A percentile compares a stretch with the other conserved stretches of the same genome.
Evolutionary conservation across 352 stramenopile genomes (phyloP).

Genomic region (Phytophthora podocarpi): DNA sequence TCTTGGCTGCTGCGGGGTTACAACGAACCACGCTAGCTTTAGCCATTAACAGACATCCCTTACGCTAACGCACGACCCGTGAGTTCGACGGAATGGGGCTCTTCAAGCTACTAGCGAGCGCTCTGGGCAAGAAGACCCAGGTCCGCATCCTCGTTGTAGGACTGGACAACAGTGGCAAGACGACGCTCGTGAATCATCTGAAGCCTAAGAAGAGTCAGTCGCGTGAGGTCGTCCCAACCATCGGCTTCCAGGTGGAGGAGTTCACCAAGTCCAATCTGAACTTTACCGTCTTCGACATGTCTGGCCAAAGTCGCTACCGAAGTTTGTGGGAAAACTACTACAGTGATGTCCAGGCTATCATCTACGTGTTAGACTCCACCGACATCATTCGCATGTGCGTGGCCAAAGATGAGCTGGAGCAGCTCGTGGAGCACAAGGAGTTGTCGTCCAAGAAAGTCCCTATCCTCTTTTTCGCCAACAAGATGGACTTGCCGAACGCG

Average conservation of each 20-base stretch:
- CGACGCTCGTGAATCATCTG: conserved; percentile 92
- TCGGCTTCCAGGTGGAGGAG: conserved; percentile 91
- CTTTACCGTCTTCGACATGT: conserved; percentile 94
- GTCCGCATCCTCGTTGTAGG: conserved; percentile 90
- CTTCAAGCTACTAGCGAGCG: conserved; percentile 82
- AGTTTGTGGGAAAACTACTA: conserved; percentile 90
- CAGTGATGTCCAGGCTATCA: conserved; percentile 84
- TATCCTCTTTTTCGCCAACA: conserved; percentile 89
- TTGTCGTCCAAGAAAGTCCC: conserved; percentile 71
- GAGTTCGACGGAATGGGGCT: conserved; percentile 64
- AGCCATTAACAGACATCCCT: conserved; percentile 22
- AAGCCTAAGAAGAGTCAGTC: conserved; percentile 89
- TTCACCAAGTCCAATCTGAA: conserved; percentile 92
- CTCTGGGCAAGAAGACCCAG: conserved; percentile 81
- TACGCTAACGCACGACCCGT: not conserved
- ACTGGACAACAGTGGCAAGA: conserved; percentile 92
- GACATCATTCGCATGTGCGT: conserved; percentile 88
- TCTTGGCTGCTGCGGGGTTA: conserved; percentile 13
- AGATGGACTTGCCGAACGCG: conserved; percentile 81
- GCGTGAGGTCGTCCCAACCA: conserved; percentile 87
- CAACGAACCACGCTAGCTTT: not conserved
- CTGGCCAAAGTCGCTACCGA: conserved; percentile 79
- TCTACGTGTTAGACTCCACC: conserved; percentile 91
- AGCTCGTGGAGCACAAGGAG: conserved; percentile 84
- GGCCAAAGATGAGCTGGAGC: conserved; percentile 87